Percentiles rank a stretch among this genome's conserved stretches.
phyloP scores from a whole-genome alignment of 1,284 basidiomycete species.

The Phellopilus nigrolimitatus region DNA sequence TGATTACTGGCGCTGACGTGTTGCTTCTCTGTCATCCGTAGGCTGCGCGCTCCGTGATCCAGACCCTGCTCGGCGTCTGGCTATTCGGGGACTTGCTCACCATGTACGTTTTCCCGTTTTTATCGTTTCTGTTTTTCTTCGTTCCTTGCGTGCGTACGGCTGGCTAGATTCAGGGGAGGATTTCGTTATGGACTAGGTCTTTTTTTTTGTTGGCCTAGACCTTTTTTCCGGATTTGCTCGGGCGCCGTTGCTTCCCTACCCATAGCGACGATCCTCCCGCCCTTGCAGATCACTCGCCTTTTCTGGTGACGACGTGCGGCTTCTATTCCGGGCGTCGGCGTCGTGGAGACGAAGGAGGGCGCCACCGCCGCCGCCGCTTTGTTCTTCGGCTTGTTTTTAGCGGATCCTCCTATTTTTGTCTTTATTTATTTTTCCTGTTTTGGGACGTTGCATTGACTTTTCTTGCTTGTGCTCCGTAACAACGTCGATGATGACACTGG shows the following conservation, averaged over 20 bases:
- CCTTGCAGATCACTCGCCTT: too few species aligned
- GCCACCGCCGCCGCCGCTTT: neutral
- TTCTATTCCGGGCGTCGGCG: neutral
- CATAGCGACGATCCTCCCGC: too few species aligned
- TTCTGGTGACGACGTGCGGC: too few species aligned
- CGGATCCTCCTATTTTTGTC: neutral
- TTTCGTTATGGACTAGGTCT: too few species aligned
- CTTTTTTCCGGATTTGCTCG: neutral
- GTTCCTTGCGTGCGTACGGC: neutral
- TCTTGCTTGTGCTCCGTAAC: too few species aligned
- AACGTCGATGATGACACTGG: neutral
- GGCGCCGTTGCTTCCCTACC: too few species aligned
- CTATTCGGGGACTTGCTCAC: conserved; percentile 64
- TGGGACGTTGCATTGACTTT: too few species aligned
- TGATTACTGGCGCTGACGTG: neutral
- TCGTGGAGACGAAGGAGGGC: neutral
- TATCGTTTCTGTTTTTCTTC: neutral
- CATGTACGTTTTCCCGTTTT: conserved; percentile 40
- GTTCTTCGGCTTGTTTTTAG: neutral
- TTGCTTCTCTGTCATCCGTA: conserved; percentile 26
- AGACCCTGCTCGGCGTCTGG: conserved; percentile 66
- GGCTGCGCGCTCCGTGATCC: conserved; percentile 70
- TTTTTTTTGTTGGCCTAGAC: neutral
- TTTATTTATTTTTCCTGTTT: neutral
- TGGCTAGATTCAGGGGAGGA: too few species aligned